Evolutionary conservation across 2,329 filamentous ascomycete genomes (phyloP).

Genomic region (Cercospora janseana): DNA sequence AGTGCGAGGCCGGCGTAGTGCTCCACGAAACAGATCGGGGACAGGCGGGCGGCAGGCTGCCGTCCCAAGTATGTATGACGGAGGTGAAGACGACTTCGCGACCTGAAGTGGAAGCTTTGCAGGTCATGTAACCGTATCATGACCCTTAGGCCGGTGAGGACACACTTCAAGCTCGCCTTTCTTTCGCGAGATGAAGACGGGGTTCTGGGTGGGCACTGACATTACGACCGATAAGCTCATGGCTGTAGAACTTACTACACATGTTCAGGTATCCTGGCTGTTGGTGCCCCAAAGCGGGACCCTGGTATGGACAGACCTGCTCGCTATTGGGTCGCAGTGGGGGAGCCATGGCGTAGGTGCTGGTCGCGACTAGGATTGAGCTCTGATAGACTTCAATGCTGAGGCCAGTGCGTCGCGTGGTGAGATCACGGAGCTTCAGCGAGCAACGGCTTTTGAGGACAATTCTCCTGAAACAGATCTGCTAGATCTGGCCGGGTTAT

Average conservation of each 20-base stretch:
- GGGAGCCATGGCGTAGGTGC: background rate
- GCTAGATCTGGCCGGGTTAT: background rate
- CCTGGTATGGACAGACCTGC: constrained; percentile 2
- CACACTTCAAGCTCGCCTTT: no score
- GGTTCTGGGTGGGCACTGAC: no score
- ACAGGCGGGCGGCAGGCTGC: background rate
- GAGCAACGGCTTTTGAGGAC: background rate
- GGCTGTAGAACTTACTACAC: no score
- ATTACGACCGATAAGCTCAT: no score
- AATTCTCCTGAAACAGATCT: constrained; percentile 14
- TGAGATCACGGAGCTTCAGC: constrained; percentile 5
- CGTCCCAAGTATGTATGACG: background rate
- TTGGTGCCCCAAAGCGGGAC: background rate
- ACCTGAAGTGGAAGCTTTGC: constrained; percentile 1
- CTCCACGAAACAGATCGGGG: background rate
- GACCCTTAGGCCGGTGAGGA: background rate
- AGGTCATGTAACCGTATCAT: constrained; percentile 6
- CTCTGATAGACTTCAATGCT: constrained; percentile 8
- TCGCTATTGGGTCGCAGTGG: constrained; percentile 4
- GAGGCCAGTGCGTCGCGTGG: constrained; percentile 3
- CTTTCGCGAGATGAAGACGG: no score
- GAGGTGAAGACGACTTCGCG: background rate
- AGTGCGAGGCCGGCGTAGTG: background rate
- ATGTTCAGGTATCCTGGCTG: background rate
- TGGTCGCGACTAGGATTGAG: constrained; percentile 5